Base-by-base conservation (phyloP, 441 rosid species). In the Erodium texanum region DNA sequence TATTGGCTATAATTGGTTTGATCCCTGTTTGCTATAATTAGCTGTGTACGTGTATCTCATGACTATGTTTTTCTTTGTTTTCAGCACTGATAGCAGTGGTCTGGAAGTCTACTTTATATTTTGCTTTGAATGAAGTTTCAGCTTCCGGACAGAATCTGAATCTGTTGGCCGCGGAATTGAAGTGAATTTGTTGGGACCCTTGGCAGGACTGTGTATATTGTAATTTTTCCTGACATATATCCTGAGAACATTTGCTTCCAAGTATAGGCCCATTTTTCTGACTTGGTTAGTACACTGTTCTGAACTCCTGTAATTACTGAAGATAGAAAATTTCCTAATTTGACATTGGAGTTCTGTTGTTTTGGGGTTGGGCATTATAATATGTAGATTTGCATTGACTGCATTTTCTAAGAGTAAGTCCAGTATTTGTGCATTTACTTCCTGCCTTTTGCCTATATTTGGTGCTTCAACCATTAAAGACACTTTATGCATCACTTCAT, bases 211-310 rank as follows among this genome's bases (percentile, higher is more conserved):
- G 79, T 59, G 64, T 90, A 86, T 83, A 94, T 83, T 92, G 86
- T 90, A 92, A 80, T 89, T 84, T 84, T 92, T 83, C 96, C 92
- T 83, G 96, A 82, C 91, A 76, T 86, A 83, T 92, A 79, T 84
- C 86, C 82, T 71, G 76, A 80, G 87, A 86, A 83, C 85, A 82
- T 77, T 77, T 85, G 85, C 91, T 79, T 87, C 87, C 69, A 24
- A 74, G 87, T 87, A 72, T 87, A 92, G 96, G 89, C 85, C 83
- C 82, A 72, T 90, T 68, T 84, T 86, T 83, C 84, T 82, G 71
- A 87, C 85, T 89, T 90, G 96, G 90, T 90, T 85, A 95, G 98
- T 84, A 82, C 79, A 79, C 83, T 74, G 73, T 81, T 81, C 86
- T 81, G 76, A 78, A 75, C 81, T 82, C 78, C 69, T 87, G 96